Percentiles rank a stretch among this genome's conserved stretches.
Evolutionary conservation across 805 yeast species (phyloP).

Genomic region (Cyberlindnera subsufficiens): DNA sequence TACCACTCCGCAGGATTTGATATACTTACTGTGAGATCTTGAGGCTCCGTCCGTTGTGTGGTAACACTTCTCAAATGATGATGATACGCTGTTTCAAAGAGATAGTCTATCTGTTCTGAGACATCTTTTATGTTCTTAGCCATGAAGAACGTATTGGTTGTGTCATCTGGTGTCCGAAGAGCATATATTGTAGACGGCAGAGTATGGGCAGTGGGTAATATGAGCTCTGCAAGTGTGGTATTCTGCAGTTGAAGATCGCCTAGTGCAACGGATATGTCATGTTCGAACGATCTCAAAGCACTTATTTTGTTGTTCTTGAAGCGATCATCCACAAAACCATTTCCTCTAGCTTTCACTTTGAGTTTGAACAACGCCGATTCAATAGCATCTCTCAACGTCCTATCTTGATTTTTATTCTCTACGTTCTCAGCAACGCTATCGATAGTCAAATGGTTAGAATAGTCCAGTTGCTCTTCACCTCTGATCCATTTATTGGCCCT

Average conservation of each 20-base stretch:
- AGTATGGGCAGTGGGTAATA: background rate
- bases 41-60: conserved; percentile 14
- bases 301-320: background rate
- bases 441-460: background rate
- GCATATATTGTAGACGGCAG: background rate
- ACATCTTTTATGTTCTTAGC: background rate
- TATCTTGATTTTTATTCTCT: background rate
- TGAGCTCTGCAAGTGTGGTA: background rate
- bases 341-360: background rate
- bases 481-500: conserved; percentile 1
- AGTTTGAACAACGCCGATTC: conserved; percentile 2
- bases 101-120: conserved; percentile 4
- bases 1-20: conserved; percentile 71
- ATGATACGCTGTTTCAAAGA: conserved; percentile 10
- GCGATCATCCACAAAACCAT: background rate
- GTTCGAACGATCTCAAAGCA: conserved; percentile 4
- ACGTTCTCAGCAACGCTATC: background rate
- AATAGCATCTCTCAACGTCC: background rate
- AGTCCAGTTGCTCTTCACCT: background rate
- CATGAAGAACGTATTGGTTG: conserved; percentile 3
- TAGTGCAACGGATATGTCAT: conserved; percentile 3
- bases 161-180: background rate
- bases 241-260: no score
- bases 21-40: conserved; percentile 32
- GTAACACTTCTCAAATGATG: conserved; percentile 1